Percentiles rank a stretch among this genome's conserved stretches.
Conservation (phyloP, 2,329 filamentous ascomycete species). For the Trichoderma sp. region DNA sequence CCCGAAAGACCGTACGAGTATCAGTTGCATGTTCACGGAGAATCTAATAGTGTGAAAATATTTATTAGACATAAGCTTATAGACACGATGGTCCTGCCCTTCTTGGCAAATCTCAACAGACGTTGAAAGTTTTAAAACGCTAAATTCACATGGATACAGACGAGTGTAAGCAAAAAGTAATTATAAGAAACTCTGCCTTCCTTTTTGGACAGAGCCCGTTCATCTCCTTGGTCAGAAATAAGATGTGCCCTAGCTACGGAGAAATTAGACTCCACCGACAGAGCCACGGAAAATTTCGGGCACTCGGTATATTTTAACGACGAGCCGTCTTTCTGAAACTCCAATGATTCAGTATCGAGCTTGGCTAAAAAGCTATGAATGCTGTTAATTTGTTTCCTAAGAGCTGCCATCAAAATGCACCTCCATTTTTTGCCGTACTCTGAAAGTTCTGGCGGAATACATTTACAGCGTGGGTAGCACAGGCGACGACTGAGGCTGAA, state of each 20-base stretch:
- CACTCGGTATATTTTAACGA: neutral
- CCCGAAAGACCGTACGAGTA: constrained; percentile 15
- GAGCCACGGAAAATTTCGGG: neutral
- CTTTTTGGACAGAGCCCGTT: constrained; percentile 2
- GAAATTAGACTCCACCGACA: constrained; percentile 13
- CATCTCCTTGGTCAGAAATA: constrained; percentile 1
- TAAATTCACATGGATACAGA: neutral
- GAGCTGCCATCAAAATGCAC: neutral
- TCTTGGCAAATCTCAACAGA: neutral
- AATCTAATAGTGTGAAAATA: neutral
- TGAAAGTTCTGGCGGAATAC: neutral
- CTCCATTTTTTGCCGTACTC: neutral
- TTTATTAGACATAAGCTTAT: constrained; percentile 13
- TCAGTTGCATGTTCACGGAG: neutral
- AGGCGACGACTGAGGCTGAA: neutral
- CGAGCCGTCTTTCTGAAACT: neutral
- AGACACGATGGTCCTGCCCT: constrained; percentile 10
- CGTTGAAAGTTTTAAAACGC: neutral
- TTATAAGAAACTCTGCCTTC: constrained; percentile 1
- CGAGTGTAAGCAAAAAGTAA: neutral
- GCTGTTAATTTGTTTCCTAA: neutral
- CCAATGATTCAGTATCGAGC: too few relatives aligned
- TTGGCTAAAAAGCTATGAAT: too few relatives aligned
- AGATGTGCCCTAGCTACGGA: neutral
- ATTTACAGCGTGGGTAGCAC: neutral